Evolutionary conservation across 139 green algal genomes (phyloP).

Genomic region (Coelastrella sp.): DNA sequence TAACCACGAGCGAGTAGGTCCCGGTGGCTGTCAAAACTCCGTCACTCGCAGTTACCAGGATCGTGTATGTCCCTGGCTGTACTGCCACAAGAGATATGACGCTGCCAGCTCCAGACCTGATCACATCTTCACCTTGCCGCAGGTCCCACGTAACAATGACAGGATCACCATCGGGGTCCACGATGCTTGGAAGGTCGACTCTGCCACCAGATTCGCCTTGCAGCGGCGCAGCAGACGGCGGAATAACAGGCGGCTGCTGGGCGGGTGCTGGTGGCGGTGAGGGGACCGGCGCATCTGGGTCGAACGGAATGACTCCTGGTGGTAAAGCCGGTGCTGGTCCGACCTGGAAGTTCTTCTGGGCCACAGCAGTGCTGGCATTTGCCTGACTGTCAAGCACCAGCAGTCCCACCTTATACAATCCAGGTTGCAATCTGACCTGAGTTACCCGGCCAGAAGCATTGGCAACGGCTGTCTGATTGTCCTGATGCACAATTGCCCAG

Average conservation of each 20-base stretch:
- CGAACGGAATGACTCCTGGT: background rate
- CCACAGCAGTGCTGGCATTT: background rate
- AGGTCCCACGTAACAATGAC: constrained; percentile 36
- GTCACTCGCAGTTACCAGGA: constrained; percentile 30
- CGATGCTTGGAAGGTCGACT: constrained; percentile 7
- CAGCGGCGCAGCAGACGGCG: background rate
- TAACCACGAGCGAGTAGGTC: background rate
- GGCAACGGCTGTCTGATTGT: background rate
- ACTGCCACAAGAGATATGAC: constrained; percentile 20
- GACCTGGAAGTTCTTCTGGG: constrained; percentile 39
- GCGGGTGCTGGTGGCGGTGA: background rate
- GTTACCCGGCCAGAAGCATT: constrained; percentile 13
- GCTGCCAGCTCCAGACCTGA: background rate
- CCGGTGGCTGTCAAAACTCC: constrained; percentile 14
- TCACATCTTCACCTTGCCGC: background rate
- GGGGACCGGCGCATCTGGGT: background rate
- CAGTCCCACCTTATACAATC: constrained; percentile 40
- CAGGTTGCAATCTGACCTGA: constrained; percentile 5
- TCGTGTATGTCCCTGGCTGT: background rate
- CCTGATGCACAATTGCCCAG: constrained; percentile 26
- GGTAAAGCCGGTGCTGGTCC: background rate
- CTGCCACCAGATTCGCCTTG: constrained; percentile 5
- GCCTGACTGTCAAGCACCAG: constrained; percentile 20
- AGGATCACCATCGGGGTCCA: constrained; percentile 6
- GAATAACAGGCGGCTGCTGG: constrained; percentile 26